phyloP scores from a whole-genome alignment of 2,329 filamentous ascomycete species.

The Clonostachys chloroleuca region DNA sequence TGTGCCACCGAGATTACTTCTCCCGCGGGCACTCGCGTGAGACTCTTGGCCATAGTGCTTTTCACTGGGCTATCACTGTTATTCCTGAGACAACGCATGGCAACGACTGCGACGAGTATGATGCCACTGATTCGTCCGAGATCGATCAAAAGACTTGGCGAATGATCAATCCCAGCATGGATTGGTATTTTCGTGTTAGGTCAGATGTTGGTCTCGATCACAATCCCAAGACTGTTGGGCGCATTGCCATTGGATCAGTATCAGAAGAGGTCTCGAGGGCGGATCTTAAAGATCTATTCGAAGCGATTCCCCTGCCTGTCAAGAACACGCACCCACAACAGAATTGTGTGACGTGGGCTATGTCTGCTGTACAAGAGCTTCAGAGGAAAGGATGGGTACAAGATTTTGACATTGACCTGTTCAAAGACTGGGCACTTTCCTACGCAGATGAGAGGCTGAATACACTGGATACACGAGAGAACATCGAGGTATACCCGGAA shows the following conservation, averaged over 20 bases:
- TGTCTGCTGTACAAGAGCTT: slow-evolving; percentile 14
- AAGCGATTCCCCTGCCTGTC: slow-evolving; percentile 13
- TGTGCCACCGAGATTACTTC: slow-evolving; percentile 17
- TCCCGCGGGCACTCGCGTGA: slow-evolving; percentile 13
- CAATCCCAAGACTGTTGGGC: slow-evolving; percentile 16
- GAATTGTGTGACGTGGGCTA: slow-evolving; percentile 25
- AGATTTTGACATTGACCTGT: slow-evolving; percentile 13
- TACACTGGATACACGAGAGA: too few relatives aligned
- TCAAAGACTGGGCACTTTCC: slow-evolving; percentile 16
- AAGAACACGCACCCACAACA: slow-evolving; percentile 24
- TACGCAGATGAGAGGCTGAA: slow-evolving; percentile 21
- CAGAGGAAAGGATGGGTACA: slow-evolving; percentile 15
- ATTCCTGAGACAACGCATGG: slow-evolving; percentile 6
- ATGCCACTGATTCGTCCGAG: slow-evolving; percentile 20
- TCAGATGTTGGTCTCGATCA: slow-evolving; percentile 8
- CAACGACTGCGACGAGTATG: slow-evolving; percentile 10
- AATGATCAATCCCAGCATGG: slow-evolving; percentile 22
- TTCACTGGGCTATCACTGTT: slow-evolving; percentile 21
- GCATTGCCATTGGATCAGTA: slow-evolving; percentile 16
- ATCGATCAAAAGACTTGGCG: slow-evolving; percentile 21
- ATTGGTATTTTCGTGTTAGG: slow-evolving; percentile 18
- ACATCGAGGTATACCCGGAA: too few relatives aligned
- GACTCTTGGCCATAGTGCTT: slow-evolving; percentile 18
- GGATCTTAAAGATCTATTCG: slow-evolving; percentile 14
- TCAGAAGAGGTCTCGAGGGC: slow-evolving; percentile 7